These are phyloP conservation scores for Pseudogymnoascus destructans DNA, from an alignment of 2,329 filamentous ascomycete species.

Conservation along the genomic window DNA sequence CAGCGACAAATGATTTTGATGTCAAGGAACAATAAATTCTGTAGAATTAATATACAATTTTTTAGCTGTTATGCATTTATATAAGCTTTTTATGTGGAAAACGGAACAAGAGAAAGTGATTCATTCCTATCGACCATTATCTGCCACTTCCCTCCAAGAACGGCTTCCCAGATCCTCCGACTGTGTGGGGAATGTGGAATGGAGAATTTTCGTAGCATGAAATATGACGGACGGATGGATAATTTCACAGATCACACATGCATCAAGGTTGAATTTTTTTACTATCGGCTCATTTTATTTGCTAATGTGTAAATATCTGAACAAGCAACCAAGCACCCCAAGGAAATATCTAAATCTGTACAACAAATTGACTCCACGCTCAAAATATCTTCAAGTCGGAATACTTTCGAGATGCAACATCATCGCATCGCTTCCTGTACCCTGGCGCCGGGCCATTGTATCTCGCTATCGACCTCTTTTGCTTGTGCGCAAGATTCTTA, in stretches of 20 bases:
- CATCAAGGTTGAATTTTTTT: background rate
- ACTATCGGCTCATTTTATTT: constrained; percentile 10
- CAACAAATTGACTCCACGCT: constrained; percentile 12
- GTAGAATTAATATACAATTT: background rate
- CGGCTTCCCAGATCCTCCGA: background rate
- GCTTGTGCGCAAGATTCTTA: constrained; percentile 35
- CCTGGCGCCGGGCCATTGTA: constrained; percentile 34
- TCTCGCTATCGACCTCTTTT: constrained; percentile 33
- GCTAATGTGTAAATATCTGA: background rate
- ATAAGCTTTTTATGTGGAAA: background rate
- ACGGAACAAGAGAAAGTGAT: background rate
- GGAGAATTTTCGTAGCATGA: background rate
- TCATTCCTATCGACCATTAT: background rate
- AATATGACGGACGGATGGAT: background rate
- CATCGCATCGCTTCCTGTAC: constrained; percentile 30
- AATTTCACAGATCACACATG: background rate
- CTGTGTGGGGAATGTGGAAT: background rate
- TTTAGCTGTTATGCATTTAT: background rate
- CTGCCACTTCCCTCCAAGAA: background rate
- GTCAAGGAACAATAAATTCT: background rate
- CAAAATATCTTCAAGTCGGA: constrained; percentile 17
- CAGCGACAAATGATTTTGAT: constrained; percentile 18
- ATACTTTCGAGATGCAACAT: constrained; percentile 17
- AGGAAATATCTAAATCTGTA: background rate
- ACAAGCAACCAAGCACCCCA: background rate